Percentiles rank a stretch among this genome's conserved stretches.
Evolutionary conservation across 805 yeast species (phyloP).

Genomic region (Sporopachydermia lactativora): DNA sequence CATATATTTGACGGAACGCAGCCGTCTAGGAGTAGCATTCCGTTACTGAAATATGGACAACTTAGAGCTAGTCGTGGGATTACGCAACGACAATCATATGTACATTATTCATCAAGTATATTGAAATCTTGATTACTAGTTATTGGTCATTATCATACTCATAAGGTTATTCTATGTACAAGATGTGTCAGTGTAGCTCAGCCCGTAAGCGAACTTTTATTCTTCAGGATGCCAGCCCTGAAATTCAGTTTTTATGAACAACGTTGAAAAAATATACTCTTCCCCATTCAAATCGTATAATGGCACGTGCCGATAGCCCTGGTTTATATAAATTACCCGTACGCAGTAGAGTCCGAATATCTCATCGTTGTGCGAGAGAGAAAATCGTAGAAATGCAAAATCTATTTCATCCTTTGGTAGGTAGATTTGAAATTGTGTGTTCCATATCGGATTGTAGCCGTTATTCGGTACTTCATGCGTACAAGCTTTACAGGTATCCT

Average conservation of each 20-base stretch:
- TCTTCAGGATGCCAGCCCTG: neutral
- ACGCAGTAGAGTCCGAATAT: constrained; percentile 46
- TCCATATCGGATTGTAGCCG: constrained; percentile 87
- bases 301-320: constrained; percentile 76
- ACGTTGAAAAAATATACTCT: constrained; percentile 45
- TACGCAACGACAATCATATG: too few relatives aligned
- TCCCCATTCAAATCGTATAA: constrained; percentile 72
- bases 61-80: too few relatives aligned
- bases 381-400: constrained; percentile 22
- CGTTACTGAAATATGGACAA: too few relatives aligned
- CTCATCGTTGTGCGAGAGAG: constrained; percentile 15
- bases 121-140: too few relatives aligned
- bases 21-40: too few relatives aligned
- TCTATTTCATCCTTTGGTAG: constrained; percentile 17
- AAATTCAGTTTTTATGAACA: constrained; percentile 24
- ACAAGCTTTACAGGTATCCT: constrained; percentile 8
- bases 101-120: too few relatives aligned
- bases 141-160: neutral
- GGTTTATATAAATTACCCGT: constrained; percentile 46
- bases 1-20: too few relatives aligned
- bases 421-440: constrained; percentile 33
- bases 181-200: too few relatives aligned
- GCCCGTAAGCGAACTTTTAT: too few relatives aligned
- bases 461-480: constrained; percentile 37
- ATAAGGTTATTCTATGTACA: too few relatives aligned